Evolutionary conservation across 2,329 filamentous ascomycete species (phyloP), one percentile per base, ranked within the genome.

Genomic region (Amauroascus verrucosus): DNA sequence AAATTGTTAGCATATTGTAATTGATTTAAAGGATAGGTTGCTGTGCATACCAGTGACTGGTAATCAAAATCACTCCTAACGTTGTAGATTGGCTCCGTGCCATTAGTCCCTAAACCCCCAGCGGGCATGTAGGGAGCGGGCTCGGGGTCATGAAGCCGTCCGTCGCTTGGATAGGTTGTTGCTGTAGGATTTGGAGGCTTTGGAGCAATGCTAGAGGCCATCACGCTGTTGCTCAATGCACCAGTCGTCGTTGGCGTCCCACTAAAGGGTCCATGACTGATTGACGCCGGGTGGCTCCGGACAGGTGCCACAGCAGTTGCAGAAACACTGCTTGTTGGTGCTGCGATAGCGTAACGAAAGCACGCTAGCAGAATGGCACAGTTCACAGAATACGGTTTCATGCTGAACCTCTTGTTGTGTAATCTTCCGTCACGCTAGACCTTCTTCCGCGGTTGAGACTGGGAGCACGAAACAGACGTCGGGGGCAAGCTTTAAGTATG

Each of bases 51-150:
- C 57, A 93, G 76, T 0, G 85, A 89, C 65, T 91, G 77, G 64
- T 84, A 93, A 67, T 93, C 88, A 63, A 89, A 93, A 63, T 94
- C 88, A 58, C 83, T 87, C 61, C 87, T 77, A 0, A 86, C 82
- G 56, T 84, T 81, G 68, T 91, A 91, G 1, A 88, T 79, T 1
- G 86, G 87, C 44, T 77, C 76, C 0, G 81, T 79, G n/a, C 86
- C 86, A 56, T 91, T 90, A 40, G 86, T 89, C 1, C 86, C 86
- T 1, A 85, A 67, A 7, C 88, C 88, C 54, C 87, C 86, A 40
- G 75, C 78, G 0, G 87, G 88, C 0, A 77, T 79, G 69, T 84
- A 91, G 0, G 86, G 86, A 0, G 82, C 81, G 1, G 86, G 85
- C 67, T 86, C 70, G 1, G 79, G 73, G n/a, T 78, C 71, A 53